Evolutionary conservation across 768 basidiomycete species (phyloP).

Genomic region (Tricholoma hemisulphureum): DNA sequence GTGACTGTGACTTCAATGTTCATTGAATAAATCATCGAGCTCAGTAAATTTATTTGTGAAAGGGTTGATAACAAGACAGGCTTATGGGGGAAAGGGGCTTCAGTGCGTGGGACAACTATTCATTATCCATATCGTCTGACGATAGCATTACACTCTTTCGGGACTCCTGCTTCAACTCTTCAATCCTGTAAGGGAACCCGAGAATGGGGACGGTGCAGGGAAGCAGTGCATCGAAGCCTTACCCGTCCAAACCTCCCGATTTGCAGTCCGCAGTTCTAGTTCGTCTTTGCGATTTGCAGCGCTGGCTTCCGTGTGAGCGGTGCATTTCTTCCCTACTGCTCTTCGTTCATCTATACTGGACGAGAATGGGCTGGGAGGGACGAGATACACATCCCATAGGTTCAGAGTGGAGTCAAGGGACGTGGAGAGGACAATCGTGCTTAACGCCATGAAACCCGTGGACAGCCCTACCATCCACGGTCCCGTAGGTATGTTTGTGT

Average conservation of each 20-base stretch:
- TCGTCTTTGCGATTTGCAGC: constrained; percentile 21
- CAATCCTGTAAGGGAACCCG: constrained; percentile 32
- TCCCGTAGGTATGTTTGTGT: too few species aligned
- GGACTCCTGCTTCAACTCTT: too few species aligned
- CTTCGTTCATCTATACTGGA: constrained; percentile 42
- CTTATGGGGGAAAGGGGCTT: too few species aligned
- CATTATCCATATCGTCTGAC: too few species aligned
- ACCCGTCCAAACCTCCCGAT: constrained; percentile 52
- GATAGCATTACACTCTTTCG: too few species aligned
- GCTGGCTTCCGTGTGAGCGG: not conserved
- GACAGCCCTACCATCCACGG: too few species aligned
- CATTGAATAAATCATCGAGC: too few species aligned
- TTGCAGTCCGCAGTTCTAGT: constrained; percentile 50
- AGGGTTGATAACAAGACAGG: too few species aligned
- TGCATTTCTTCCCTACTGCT: constrained; percentile 10
- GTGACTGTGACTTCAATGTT: too few species aligned
- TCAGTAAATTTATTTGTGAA: too few species aligned
- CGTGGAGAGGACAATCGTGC: constrained; percentile 63
- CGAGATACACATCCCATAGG: constrained; percentile 65
- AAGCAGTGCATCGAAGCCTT: constrained; percentile 30
- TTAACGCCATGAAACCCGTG: constrained; percentile 61
- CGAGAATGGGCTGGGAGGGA: constrained; percentile 41
- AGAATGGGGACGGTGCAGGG: constrained; percentile 12
- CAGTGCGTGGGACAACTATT: too few species aligned
- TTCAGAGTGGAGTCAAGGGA: constrained; percentile 68